Base-by-base conservation (phyloP, 2,329 filamentous ascomycete species). In the Dichotomopilus funicola region DNA sequence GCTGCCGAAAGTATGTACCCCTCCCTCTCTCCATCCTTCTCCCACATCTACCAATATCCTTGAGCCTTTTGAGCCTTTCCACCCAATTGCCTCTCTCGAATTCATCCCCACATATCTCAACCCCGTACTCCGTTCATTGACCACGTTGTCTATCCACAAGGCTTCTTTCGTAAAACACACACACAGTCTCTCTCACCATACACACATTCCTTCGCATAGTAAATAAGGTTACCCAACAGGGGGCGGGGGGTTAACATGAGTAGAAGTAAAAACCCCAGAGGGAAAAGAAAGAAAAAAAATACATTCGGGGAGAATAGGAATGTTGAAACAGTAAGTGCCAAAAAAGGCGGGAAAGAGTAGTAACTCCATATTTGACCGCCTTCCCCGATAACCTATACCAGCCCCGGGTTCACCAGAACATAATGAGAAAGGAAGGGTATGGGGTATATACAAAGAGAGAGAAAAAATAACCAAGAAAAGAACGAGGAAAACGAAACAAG, bases 401-500 rank as follows among this genome's bases (percentile, higher is more conserved):
- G 37, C 12, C 12, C 8, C 37, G 12, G 37, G 37, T 12, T 12
- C 37, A 40, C 12, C 40, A 42, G 27, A 27, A 45, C 49, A 36
- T 44, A 34, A 31, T 33, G 19, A 52, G 12, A 44, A 43, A 45
- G 40, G 19, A 12, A 4, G 50, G 43, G 46, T 54, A 51, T 54
- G 47, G 51, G 51, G 47, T 53, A 57, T 57, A 57, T 57, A 51
- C 55, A 53, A 40, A 40, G 40, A 45, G 8, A 31, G 42, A 35
- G 7, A 42, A 10, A 37, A 54, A 44, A 38, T 12, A 11, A 34
- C 46, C 27, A 46, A 27, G 43, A n/a, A 4, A 4, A 45, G 12
- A 11, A 40, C n/a, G 36, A 8, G 8, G n/a, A 27, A 5, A 19
- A 6, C 27, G 40, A n/a, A 42, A 12, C 40, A 19, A 4, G 7